Conservation (phyloP, 2,329 filamentous ascomycete genomes). For the Stachybotrys echinatus region DNA sequence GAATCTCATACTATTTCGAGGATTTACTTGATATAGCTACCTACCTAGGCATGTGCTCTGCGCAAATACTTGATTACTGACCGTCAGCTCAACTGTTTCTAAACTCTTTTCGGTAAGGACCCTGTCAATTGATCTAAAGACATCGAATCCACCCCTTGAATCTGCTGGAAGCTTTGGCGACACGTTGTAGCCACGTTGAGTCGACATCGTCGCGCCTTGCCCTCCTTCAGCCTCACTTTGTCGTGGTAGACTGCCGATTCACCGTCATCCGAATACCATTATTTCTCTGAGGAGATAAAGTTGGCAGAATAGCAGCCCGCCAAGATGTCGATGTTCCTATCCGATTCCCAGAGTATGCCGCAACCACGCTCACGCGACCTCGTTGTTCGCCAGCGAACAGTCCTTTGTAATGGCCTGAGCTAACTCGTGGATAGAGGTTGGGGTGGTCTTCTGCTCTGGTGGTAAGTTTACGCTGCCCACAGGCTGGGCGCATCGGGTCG, state of each 20-base stretch:
- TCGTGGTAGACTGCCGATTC: neutral
- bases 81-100: slow-evolving; percentile 2
- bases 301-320: too few species aligned
- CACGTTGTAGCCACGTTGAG: neutral
- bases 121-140: slow-evolving; percentile 10
- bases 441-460: slow-evolving; percentile 95
- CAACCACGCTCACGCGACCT: slow-evolving; percentile 13
- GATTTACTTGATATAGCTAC: neutral
- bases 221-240: neutral
- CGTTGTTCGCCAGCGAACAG: neutral
- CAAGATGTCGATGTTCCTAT: slow-evolving; percentile 81
- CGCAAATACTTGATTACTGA: neutral
- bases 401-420: slow-evolving; percentile 7
- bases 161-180: neutral
- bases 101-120: slow-evolving; percentile 1
- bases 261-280: too few species aligned
- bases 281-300: too few species aligned
- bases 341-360: slow-evolving; percentile 84
- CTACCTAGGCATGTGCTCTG: neutral
- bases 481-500: slow-evolving; percentile 13
- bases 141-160: neutral
- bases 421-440: slow-evolving; percentile 67
- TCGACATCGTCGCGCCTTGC: neutral
- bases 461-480: slow-evolving; percentile 57
- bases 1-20: too few species aligned